Base-by-base conservation (phyloP, 73 alveolate species). In the Stentor coeruleus region DNA sequence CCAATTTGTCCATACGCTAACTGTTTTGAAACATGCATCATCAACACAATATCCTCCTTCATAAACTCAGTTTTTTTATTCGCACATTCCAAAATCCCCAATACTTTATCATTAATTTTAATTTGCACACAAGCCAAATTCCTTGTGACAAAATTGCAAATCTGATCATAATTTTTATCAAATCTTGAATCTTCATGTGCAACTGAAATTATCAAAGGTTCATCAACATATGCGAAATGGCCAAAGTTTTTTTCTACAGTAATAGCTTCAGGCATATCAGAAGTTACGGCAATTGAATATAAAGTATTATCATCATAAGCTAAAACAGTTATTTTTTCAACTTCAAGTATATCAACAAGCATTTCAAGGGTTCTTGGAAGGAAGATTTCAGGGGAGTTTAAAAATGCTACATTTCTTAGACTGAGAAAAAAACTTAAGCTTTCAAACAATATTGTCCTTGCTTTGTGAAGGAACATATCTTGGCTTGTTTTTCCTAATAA, bases 401-500 rank as follows among this genome's bases (percentile, higher is more conserved):
- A 31, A 66, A 66, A 66, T 20, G 79, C 79, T 0, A 66, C 79
- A 33, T 66, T 66, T 66, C 79, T 66, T 1, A 66, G 37, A 1
- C 40, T 20, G 1, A 66, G 37, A 33, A 66, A 66, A 31, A 66
- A 33, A 66, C 79, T 66, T 1, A 66, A 26, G 37, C 42, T 26
- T 33, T 66, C 79, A 33, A 66, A 66, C 39, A 66, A 26, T 20
- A 66, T 66, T 0, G 79, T 66, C 39, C 79, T 20, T 0, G 79
- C 33, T 33, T 66, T 66, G 37, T 1, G 0, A 14, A 66, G 14
- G 37, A 66, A 66, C 15, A 66, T 26, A 33, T 66, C 79, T 31
- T 66, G 79, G 39, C 79, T 66, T 20, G 79, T 66, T 66, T 66
- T 66, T 20, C 79, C 79, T 66, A 66, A 66, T 20, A 66, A 33